Percentiles rank a stretch among this genome's conserved stretches.
Conservation (phyloP, 441 rosid genomes). For the Flueggea neowawraea region DNA sequence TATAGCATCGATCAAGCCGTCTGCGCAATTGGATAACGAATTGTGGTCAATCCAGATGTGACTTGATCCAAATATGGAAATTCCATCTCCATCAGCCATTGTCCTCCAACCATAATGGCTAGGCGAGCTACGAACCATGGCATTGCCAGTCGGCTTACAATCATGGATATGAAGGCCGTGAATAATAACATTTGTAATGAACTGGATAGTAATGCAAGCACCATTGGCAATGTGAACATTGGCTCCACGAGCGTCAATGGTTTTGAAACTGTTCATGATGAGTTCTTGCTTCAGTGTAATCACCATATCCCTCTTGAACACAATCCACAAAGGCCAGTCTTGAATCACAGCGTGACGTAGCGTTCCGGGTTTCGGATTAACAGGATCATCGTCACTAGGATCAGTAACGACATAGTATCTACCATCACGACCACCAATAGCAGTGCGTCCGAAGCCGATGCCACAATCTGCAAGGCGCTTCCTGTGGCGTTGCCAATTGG, state of each 20-base stretch:
- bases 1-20: conserved; percentile 84
- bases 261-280: conserved; percentile 89
- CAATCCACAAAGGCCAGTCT: conserved; percentile 85
- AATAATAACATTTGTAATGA: conserved; percentile 69
- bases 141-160: conserved; percentile 88
- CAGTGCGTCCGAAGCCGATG: conserved; percentile 88
- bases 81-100: conserved; percentile 87
- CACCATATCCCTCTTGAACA: conserved; percentile 82
- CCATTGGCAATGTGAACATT: conserved; percentile 91
- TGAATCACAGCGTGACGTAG: conserved; percentile 82
- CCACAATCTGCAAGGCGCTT: conserved; percentile 76
- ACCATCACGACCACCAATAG: conserved; percentile 87
- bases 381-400: conserved; percentile 59
- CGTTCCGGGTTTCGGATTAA: conserved; percentile 84
- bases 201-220: conserved; percentile 88
- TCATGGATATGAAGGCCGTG: conserved; percentile 89
- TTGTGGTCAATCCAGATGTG: conserved; percentile 95
- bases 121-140: conserved; percentile 80
- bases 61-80: conserved; percentile 82
- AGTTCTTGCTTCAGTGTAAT: conserved; percentile 83
- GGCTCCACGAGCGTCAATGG: conserved; percentile 82
- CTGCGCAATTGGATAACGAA: conserved; percentile 74
- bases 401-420: conserved; percentile 71
- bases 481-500: conserved; percentile 71
- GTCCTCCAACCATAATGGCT: conserved; percentile 80